Base-by-base conservation (phyloP, 192 early-diverging fungal genomes). In the Allomyces javanicus region DNA sequence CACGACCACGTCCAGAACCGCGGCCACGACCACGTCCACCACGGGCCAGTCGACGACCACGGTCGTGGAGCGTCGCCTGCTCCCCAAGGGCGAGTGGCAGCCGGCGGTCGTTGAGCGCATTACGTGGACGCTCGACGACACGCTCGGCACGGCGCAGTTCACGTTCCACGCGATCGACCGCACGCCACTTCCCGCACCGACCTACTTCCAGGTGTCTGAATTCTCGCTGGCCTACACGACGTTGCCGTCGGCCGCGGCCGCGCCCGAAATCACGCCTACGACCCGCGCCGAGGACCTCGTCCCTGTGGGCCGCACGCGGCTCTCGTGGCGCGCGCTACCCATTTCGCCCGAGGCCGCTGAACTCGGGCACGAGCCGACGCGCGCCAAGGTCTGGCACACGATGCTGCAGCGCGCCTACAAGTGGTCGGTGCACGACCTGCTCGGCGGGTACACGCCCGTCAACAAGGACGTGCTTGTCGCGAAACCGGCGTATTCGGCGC, bases 381-480 rank as follows among this genome's bases (percentile, higher is more conserved):
- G 33, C 33, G 33, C 33, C 33, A 40, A 40, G 7, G 33, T 40
- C 33, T 40, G 33, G 33, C 33, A 40, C 33, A 40, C 33, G 33
- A 40, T 58, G 50, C 12, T 58, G 50, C 17, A 14, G 50, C 50
- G 50, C 3, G 50, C 50, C 17, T 58, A 21, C 50, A 58, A 58
- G 50, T 58, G 50, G 50, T 58, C 50, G 17, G 21, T n/a, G 17
- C 50, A 58, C 50, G 50, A 58, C 5, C 2, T 58, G 50, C 50
- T 58, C 3, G 50, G 50, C 17, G 50, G 50, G 50, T 58, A 58
- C 27, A 89, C 89, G 67, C 72, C 79, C 10, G 77, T 81, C 11
- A 69, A 78, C 21, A 85, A 87, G 67, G 90, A 93, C 70, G 71
- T 86, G 24, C 62, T 88, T 25, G 82, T 89, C 6, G 72, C 77